Evolutionary conservation across 164 flowering plant genomes (phyloP).

Genomic region (Vitis rotundifolia): DNA sequence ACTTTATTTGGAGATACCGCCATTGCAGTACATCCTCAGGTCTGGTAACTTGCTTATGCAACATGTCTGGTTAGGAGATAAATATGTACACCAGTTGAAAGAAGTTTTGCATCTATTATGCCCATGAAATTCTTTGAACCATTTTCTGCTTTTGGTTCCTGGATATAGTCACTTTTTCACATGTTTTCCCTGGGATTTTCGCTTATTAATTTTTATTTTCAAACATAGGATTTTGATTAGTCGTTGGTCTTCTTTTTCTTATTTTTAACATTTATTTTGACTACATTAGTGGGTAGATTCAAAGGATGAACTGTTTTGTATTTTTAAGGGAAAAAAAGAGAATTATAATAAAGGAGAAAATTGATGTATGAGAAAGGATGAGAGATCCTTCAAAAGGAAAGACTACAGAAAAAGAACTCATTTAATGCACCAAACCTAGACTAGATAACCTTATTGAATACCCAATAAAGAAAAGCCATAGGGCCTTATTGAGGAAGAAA

Average conservation of each 20-base stretch:
- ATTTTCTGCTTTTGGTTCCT: neutral
- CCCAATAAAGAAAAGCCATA: too few relatives aligned
- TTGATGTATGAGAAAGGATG: too few relatives aligned
- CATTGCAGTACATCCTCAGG: conserved; percentile 92
- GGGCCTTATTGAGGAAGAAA: too few relatives aligned
- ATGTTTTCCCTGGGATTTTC: neutral
- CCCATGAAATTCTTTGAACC: neutral
- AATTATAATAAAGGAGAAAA: too few relatives aligned
- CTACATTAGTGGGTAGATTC: neutral
- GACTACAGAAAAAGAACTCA: too few relatives aligned
- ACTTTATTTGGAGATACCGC: conserved; percentile 96
- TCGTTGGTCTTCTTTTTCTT: neutral
- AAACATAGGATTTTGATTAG: neutral
- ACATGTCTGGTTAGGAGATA: too few relatives aligned
- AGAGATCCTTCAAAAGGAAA: too few relatives aligned
- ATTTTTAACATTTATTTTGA: neutral
- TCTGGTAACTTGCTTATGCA: conserved; percentile 18
- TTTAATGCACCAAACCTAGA: too few relatives aligned
- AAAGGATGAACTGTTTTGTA: neutral
- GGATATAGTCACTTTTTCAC: neutral
- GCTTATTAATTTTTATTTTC: neutral
- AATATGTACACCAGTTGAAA: too few relatives aligned
- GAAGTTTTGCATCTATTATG: too few relatives aligned
- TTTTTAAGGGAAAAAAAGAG: neutral
- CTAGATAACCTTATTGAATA: too few relatives aligned